phyloP scores from a whole-genome alignment of 2,329 filamentous ascomycete species.

The Madurella mycetomatis region DNA sequence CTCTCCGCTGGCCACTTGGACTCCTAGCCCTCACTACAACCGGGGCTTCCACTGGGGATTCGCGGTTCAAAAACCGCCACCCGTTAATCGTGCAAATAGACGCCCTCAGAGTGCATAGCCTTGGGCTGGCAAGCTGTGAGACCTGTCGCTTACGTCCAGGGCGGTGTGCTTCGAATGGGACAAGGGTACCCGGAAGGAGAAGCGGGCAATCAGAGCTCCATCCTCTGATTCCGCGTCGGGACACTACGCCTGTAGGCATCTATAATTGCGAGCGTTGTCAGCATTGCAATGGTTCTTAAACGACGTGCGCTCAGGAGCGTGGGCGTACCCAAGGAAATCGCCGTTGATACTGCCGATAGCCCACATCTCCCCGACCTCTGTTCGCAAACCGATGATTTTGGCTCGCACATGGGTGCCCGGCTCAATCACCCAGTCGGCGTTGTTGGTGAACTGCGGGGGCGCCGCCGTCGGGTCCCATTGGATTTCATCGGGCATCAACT shows the following conservation, averaged over 20 bases:
- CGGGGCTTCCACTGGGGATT: no score
- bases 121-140: neutral
- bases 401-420: constrained; percentile 89
- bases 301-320: neutral
- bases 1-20: no score
- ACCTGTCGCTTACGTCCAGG: neutral
- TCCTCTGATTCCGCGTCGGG: neutral
- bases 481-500: constrained; percentile 89
- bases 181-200: no score
- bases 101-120: no score
- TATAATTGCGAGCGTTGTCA: neutral
- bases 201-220: no score
- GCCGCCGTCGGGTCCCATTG: constrained; percentile 95
- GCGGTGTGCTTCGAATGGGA: neutral
- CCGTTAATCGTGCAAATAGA: no score
- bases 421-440: constrained; percentile 89
- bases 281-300: neutral
- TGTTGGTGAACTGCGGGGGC: constrained; percentile 94
- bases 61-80: no score
- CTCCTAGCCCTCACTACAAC: no score
- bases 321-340: constrained; percentile 61
- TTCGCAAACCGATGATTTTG: constrained; percentile 89
- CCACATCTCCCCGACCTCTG: constrained; percentile 91
- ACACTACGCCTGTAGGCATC: constrained; percentile 15
- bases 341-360: constrained; percentile 97